Conservation (phyloP, 805 yeast species). For the Lachancea mirantina region DNA sequence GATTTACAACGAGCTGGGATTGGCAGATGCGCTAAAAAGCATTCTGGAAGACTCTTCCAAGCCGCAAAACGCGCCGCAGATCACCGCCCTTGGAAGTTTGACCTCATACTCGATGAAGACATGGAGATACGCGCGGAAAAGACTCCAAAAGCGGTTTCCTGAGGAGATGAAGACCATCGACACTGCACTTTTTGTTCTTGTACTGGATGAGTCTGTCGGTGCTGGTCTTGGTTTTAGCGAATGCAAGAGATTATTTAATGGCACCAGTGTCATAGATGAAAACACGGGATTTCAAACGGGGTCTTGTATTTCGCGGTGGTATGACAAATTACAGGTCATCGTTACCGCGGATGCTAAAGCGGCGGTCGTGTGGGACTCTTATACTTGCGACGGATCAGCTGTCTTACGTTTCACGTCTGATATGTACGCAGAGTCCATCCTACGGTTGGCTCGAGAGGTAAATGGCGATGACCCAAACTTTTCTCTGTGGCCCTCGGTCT, state of each 20-base stretch:
- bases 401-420: constrained; percentile 84
- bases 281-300: constrained; percentile 74
- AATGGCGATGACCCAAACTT: constrained; percentile 45
- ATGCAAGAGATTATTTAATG: constrained; percentile 69
- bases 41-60: constrained; percentile 62
- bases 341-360: constrained; percentile 82
- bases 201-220: constrained; percentile 61
- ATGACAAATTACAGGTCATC: constrained; percentile 80
- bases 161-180: constrained; percentile 47
- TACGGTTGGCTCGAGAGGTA: constrained; percentile 73
- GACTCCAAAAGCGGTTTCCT: constrained; percentile 35
- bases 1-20: constrained; percentile 57
- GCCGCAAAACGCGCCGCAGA: constrained; percentile 54
- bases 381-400: constrained; percentile 91
- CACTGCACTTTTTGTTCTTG: constrained; percentile 71
- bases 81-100: constrained; percentile 68
- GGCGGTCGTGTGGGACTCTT: constrained; percentile 83
- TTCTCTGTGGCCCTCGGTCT: constrained; percentile 32
- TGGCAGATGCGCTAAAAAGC: constrained; percentile 55
- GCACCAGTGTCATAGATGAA: constrained; percentile 63
- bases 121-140: constrained; percentile 70
- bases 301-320: constrained; percentile 91
- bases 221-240: constrained; percentile 18
- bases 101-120: constrained; percentile 80
- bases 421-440: constrained; percentile 80